Evolutionary conservation across 139 green algal species (phyloP), one percentile per base, ranked within the genome.

Genomic region (Tetradesmus lagerheimii): DNA sequence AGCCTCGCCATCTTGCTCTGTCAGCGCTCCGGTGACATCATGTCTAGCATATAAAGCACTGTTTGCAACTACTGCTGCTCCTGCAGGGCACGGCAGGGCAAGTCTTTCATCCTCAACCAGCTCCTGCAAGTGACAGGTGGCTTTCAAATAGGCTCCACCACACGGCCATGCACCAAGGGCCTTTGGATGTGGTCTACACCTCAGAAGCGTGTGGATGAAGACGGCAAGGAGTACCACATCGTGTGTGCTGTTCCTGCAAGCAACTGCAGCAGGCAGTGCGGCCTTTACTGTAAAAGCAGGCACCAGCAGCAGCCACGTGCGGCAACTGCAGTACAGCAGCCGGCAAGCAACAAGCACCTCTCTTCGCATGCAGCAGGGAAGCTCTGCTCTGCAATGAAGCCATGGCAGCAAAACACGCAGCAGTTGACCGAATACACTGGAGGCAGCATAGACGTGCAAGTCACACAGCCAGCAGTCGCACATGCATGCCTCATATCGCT

Each of bases 161-260:
- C 96, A 50, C 87, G 97, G 15, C 98, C 98, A 27, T 99, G 97
- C 95, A 99, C 98, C 25, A 99, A 99, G 91, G 97, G 98, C 0
- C 90, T 99, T 50, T 99, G 98, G 98, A 98, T 99, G 95, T 99
- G 98, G 98, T 97, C 94, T 2, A 50, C 95, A 0, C 98, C 98
- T 14, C 87, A 91, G 39, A 25, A 29, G 15, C 37, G 62, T 2
- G 16, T 47, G 0, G 87, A 91, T 76, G 79, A 78, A 62, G 77
- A 87, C 0, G 92, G 98, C 29, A 86, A 90, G 29, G 81, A 93
- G 8, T 94, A 41, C 4, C 89, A 91, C 37, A 81, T 91, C 11
- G 87, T 91, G 39, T 25, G 87, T 45, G 1, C 18, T 25, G 87
- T 45, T 35, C 18, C 16, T 82, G 76, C 14, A 12, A 31, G 76